These are phyloP conservation scores for Xanthoconium purpureum DNA, from an alignment of 768 basidiomycete species.

Conservation along the genomic window DNA sequence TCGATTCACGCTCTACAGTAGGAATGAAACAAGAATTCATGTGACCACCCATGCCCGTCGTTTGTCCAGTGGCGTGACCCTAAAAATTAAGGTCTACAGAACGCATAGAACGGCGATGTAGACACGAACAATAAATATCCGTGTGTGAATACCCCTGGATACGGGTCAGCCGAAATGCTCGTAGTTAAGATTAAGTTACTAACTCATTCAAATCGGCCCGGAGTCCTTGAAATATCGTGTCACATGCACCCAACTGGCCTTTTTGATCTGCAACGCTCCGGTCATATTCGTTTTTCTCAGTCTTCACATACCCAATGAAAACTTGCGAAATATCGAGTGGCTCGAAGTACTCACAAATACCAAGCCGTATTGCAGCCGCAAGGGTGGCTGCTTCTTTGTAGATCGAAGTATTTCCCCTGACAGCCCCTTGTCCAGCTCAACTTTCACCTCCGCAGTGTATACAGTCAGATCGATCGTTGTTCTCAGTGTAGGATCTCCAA, in stretches of 20 bases:
- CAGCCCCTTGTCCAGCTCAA: background rate
- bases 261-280: background rate
- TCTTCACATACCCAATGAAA: background rate
- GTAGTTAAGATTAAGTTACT: background rate
- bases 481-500: too few species aligned
- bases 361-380: background rate
- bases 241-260: background rate
- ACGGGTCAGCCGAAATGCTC: background rate
- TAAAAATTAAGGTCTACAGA: background rate
- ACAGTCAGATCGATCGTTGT: constrained; percentile 23
- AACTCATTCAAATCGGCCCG: constrained; percentile 3
- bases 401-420: background rate
- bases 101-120: background rate
- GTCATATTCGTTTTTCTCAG: background rate
- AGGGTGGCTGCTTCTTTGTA: constrained; percentile 4
- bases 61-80: constrained; percentile 22
- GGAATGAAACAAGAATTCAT: background rate
- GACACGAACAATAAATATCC: background rate
- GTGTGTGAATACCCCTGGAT: background rate
- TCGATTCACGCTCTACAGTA: background rate
- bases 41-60: background rate
- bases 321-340: background rate
- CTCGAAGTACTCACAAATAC: background rate
- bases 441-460: constrained; percentile 21
- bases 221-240: constrained; percentile 7